Conservation (phyloP, 306 rosid genomes). For the Pyrus pyrifolia region DNA sequence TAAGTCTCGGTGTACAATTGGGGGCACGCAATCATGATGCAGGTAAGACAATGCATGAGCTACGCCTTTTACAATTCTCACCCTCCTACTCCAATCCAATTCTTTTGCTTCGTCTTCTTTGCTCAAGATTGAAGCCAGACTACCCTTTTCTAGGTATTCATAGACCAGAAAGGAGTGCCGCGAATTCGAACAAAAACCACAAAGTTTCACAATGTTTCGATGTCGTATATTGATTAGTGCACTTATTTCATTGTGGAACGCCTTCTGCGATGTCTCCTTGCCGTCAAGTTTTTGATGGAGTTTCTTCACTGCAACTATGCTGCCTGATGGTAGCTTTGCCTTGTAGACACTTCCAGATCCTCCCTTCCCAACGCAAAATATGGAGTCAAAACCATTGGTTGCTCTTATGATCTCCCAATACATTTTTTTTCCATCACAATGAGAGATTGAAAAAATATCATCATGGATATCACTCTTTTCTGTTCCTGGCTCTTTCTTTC, state of each 20-base stretch:
- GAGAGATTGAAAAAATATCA: not conserved
- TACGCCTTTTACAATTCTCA: constrained; percentile 17
- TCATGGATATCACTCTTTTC: too few relatives aligned
- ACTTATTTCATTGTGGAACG: constrained; percentile 18
- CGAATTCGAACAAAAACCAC: constrained; percentile 11
- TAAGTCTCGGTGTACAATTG: constrained; percentile 22
- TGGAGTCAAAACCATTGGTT: too few relatives aligned
- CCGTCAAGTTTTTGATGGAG: not conserved
- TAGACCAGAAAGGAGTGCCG: constrained; percentile 13
- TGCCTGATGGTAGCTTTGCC: not conserved
- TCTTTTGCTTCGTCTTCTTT: constrained; percentile 14
- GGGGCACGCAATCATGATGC: constrained; percentile 19
- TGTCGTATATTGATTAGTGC: constrained; percentile 21
- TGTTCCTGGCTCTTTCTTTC: too few relatives aligned
- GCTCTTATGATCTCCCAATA: too few relatives aligned
- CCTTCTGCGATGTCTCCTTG: not conserved
- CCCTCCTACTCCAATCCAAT: constrained; percentile 19
- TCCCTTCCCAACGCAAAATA: not conserved
- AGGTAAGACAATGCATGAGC: constrained; percentile 18
- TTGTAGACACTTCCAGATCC: constrained; percentile 24
- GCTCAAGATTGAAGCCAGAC: not conserved
- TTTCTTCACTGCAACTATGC: constrained; percentile 17
- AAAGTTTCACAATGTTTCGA: constrained; percentile 19
- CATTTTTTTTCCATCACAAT: not conserved
- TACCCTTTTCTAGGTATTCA: constrained; percentile 18